Evolutionary conservation across 441 rosid genomes (phyloP).

Genomic region (Hypseocharis bilobata): DNA sequence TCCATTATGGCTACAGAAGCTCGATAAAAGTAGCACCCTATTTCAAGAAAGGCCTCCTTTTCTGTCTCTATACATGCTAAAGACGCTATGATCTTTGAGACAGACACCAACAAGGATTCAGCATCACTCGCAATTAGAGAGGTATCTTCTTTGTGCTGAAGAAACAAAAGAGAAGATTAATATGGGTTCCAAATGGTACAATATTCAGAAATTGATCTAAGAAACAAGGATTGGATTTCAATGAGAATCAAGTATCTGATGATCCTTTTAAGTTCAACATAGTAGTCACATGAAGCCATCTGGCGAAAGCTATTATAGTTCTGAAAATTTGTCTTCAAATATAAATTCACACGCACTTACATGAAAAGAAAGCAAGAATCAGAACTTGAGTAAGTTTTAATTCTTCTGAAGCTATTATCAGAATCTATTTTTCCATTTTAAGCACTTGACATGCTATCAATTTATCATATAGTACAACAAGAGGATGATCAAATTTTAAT

Average conservation of each 20-base stretch:
- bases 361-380: not conserved
- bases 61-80: slow-evolving; percentile 31
- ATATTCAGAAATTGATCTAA: not conserved
- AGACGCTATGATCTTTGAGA: slow-evolving; percentile 42
- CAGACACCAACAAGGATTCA: slow-evolving; percentile 40
- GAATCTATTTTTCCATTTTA: not conserved
- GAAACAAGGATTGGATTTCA: not conserved
- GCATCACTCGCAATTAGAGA: slow-evolving; percentile 26
- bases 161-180: slow-evolving; percentile 4
- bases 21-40: slow-evolving; percentile 59
- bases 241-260: not conserved
- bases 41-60: slow-evolving; percentile 36
- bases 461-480: not conserved
- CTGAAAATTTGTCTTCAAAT: too few species aligned
- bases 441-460: not conserved
- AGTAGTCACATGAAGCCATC: too few species aligned
- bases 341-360: not conserved
- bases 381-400: not conserved
- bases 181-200: not conserved
- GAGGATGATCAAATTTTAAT: slow-evolving; percentile 3
- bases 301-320: too few species aligned
- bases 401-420: not conserved
- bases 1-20: slow-evolving; percentile 56
- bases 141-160: slow-evolving; percentile 35
- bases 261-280: not conserved